Base-by-base conservation (phyloP, 148 eudicot species). In the Heliamphora exappendiculata region DNA sequence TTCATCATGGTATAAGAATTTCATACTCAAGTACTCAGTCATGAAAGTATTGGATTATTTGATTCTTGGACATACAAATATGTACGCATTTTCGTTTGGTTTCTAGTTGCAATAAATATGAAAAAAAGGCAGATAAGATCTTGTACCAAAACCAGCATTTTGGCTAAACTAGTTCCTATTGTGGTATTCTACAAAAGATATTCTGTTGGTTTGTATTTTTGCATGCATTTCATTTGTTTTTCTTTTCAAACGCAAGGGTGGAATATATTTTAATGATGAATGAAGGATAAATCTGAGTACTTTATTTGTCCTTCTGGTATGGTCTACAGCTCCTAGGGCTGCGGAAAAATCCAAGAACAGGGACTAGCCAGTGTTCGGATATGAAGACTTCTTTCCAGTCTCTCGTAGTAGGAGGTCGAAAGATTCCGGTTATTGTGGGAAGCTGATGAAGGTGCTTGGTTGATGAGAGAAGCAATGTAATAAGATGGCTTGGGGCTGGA, bases 241-340 rank as follows among this genome's bases (percentile, higher is more conserved):
- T 42, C 13, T 41, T 39, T 24, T 69, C 5, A 11, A 28, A 44
- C 3, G 11, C 7, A 53, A 53, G 24, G 5, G 3, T 39, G 55
- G n/a, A 45, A 45, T n/a, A 14, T 69, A 36, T 69, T 28, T 49
- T 5, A 6, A 69, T 16, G 20, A 26, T 69, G 41, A 29, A 44
- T 60, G 31, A 57, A 39, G 14, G 22, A 26, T 39, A 37, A 14
- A 24, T 22, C 26, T 71, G 19, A 36, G 26, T 39, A 17, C 8
- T 45, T 65, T 31, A 12, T 60, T 26, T 57, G 7, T 3, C 8
- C 29, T 77, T 16, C 29, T 34, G 22, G 55, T 57, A 51, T 76
- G 36, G 11, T 77, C 34, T 75, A 42, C 93, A 91, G 96, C 96
- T 81, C 96, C 96, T 5, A 86, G 96, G 83, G 89, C 88, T n/a